A percentile compares a stretch with the other conserved stretches of the same genome.
phyloP scores from a whole-genome alignment of 2,329 filamentous ascomycete species.

The Colletotrichum melonis region DNA sequence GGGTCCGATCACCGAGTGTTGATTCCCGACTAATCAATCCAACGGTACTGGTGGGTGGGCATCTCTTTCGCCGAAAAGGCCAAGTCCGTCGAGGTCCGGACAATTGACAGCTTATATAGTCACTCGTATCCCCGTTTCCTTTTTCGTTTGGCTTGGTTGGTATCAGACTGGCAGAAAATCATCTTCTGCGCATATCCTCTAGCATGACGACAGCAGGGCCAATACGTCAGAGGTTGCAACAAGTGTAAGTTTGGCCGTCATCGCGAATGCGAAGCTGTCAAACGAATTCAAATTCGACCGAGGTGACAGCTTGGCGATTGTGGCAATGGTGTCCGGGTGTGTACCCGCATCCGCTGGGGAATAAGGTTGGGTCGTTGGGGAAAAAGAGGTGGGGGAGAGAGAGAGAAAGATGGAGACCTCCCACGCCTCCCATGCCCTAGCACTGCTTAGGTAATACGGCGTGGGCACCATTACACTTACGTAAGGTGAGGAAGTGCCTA shows the following conservation, averaged over 20 bases:
- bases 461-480: fast-evolving
- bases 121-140: background rate
- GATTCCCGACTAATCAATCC: background rate
- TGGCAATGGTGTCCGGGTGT: background rate
- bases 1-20: background rate
- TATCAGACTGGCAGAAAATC: background rate
- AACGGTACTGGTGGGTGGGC: background rate
- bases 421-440: background rate
- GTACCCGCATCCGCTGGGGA: background rate
- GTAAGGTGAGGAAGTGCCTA: too few species aligned
- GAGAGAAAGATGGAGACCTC: background rate
- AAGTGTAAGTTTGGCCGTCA: background rate
- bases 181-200: background rate
- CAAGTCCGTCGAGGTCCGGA: background rate
- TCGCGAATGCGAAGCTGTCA: background rate
- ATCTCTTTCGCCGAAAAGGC: background rate
- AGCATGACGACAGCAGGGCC: too few species aligned
- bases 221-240: background rate
- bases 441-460: too few species aligned
- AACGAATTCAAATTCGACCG: background rate
- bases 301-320: background rate
- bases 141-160: background rate
- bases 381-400: background rate
- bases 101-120: background rate
- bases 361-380: background rate